Conservation (phyloP, 2,329 filamentous ascomycete genomes). For the Penicillium sp. region DNA sequence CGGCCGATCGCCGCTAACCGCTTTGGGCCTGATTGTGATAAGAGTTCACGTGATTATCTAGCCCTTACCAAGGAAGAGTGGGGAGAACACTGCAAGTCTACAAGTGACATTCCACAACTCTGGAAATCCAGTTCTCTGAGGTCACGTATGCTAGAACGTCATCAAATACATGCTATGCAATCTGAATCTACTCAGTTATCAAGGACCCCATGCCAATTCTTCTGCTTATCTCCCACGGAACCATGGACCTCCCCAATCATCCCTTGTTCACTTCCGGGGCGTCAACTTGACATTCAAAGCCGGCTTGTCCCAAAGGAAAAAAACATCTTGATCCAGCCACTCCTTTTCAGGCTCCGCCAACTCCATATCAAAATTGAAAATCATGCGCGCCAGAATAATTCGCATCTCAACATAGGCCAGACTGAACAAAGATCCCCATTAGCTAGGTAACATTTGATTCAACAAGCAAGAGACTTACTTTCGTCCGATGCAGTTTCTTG, state of each 20-base stretch:
- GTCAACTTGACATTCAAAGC: constrained; percentile 18
- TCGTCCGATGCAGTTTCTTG: constrained; percentile 53
- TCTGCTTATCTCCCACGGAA: not conserved
- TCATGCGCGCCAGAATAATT: constrained; percentile 20
- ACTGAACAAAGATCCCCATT: not conserved
- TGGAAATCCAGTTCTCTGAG: not conserved
- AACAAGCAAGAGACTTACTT: constrained; percentile 10
- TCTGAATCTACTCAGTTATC: not conserved
- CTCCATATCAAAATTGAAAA: constrained; percentile 24
- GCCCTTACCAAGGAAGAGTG: not conserved
- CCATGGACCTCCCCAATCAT: not conserved
- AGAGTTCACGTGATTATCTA: constrained; percentile 16
- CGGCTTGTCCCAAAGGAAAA: constrained; percentile 16
- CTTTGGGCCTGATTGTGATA: constrained; percentile 21
- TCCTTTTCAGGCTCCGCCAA: constrained; percentile 13
- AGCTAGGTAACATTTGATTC: not conserved
- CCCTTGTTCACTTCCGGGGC: not conserved
- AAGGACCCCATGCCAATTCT: too few species aligned
- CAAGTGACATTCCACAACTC: not conserved
- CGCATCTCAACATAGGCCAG: constrained; percentile 26
- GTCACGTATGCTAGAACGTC: not conserved
- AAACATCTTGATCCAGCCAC: constrained; percentile 17
- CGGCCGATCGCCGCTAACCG: constrained; percentile 30
- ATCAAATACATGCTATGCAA: not conserved
- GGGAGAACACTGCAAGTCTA: not conserved